These are phyloP conservation scores for Dictyostelium brefeldianum DNA, from an alignment of 78 protist species.

Conservation along the genomic window DNA sequence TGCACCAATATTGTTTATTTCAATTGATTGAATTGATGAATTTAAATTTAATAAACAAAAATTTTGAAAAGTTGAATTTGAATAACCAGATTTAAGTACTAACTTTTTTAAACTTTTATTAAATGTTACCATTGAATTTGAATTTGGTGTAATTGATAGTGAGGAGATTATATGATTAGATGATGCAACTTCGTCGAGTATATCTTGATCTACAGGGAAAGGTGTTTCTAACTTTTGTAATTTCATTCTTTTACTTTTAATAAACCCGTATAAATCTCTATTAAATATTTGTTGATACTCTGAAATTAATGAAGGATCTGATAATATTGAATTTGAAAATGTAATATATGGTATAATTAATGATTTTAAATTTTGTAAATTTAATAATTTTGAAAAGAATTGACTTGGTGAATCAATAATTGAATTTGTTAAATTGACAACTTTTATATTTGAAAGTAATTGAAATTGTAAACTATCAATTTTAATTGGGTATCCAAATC, in stretches of 20 bases:
- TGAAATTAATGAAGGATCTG: not conserved
- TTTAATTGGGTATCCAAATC: not conserved
- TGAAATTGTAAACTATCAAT: not conserved
- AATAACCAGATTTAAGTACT: not conserved
- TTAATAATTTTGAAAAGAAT: not conserved
- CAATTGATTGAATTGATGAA: not conserved
- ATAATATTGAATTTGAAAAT: not conserved
- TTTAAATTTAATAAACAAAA: not conserved
- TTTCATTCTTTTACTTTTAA: not conserved
- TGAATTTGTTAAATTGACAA: not conserved
- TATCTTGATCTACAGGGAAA: not conserved
- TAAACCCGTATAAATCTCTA: not conserved
- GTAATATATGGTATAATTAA: not conserved
- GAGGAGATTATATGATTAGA: not conserved
- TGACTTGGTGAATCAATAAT: not conserved
- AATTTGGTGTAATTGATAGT: not conserved
- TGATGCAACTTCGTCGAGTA: not conserved
- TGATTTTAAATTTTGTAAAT: not conserved
- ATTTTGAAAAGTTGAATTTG: not conserved
- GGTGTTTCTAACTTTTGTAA: not conserved
- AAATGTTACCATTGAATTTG: not conserved
- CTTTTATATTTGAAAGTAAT: not conserved
- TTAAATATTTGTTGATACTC: not conserved
- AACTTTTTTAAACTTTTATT: not conserved
- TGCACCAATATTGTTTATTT: not conserved